These are phyloP conservation scores for Colletotrichum scovillei DNA, from an alignment of 2,329 filamentous ascomycete species.

Conservation along the genomic window DNA sequence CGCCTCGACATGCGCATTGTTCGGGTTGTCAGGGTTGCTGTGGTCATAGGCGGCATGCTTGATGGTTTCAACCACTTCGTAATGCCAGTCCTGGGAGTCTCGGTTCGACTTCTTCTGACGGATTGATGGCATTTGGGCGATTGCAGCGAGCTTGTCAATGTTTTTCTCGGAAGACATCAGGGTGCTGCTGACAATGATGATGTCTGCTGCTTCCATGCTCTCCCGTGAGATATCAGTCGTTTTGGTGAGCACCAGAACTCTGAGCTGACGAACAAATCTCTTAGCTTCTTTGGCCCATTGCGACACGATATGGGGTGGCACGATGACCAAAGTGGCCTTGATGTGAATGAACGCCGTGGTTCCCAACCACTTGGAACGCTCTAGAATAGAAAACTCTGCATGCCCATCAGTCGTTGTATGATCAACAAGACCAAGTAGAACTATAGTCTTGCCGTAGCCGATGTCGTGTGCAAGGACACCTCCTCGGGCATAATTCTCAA, in stretches of 20 bases:
- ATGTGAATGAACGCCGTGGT: conserved; percentile 32
- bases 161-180: conserved; percentile 12
- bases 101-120: neutral
- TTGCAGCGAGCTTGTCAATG: conserved; percentile 25
- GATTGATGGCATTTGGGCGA: conserved; percentile 16
- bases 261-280: conserved; percentile 43
- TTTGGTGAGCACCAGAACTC: conserved; percentile 42
- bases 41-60: conserved; percentile 9
- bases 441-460: conserved; percentile 58
- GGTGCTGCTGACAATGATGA: conserved; percentile 50
- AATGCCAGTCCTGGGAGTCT: conserved; percentile 24
- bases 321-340: conserved; percentile 53
- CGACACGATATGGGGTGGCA: conserved; percentile 50
- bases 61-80: conserved; percentile 4
- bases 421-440: conserved; percentile 51
- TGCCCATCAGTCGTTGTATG: conserved; percentile 34
- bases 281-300: conserved; percentile 52
- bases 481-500: conserved; percentile 43
- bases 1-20: neutral
- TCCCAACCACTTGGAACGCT: conserved; percentile 33
- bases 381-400: conserved; percentile 27
- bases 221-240: conserved; percentile 16
- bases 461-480: conserved; percentile 57
- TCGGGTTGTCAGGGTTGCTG: neutral
- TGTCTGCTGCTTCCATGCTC: conserved; percentile 44